Conservation (phyloP, 1,284 basidiomycete species). For the Anthracocystis setariae region DNA sequence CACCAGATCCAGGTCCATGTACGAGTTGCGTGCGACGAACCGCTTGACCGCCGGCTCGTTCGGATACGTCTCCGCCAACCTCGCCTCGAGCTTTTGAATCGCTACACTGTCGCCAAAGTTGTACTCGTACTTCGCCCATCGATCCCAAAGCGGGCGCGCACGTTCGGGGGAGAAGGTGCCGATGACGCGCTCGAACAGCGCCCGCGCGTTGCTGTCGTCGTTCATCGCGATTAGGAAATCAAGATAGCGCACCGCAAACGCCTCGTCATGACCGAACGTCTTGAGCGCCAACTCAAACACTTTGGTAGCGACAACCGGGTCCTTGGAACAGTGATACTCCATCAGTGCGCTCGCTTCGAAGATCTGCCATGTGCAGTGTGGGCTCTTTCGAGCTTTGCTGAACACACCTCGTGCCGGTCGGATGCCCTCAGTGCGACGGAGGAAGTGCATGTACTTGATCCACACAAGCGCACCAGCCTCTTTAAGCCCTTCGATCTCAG, state of each 20-base stretch:
- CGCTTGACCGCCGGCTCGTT: slow-evolving; percentile 88
- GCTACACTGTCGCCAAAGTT: slow-evolving; percentile 91
- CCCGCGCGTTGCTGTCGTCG: slow-evolving; percentile 94
- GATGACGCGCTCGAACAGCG: slow-evolving; percentile 90
- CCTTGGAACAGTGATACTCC: slow-evolving; percentile 94
- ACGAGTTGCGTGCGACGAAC: slow-evolving; percentile 89
- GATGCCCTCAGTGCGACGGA: slow-evolving; percentile 82
- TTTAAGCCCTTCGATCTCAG: slow-evolving; percentile 71
- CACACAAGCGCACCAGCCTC: slow-evolving; percentile 72
- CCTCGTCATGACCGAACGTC: slow-evolving; percentile 78
- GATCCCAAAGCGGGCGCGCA: slow-evolving; percentile 89
- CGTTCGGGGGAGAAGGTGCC: slow-evolving; percentile 80
- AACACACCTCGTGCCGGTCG: slow-evolving; percentile 84
- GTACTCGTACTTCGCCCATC: slow-evolving; percentile 95
- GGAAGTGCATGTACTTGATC: slow-evolving; percentile 92
- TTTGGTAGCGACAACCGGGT: slow-evolving; percentile 82
- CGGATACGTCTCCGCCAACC: slow-evolving; percentile 87
- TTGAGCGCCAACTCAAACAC: slow-evolving; percentile 96
- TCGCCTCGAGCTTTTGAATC: slow-evolving; percentile 85
- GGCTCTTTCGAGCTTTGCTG: slow-evolving; percentile 83
- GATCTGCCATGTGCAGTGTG: slow-evolving; percentile 88
- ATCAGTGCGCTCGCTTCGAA: slow-evolving; percentile 89
- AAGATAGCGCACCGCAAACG: slow-evolving; percentile 86
- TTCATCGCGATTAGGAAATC: slow-evolving; percentile 93
- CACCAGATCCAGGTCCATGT: slow-evolving; percentile 86